These are phyloP conservation scores for Phytophthora pisi DNA, from an alignment of 352 stramenopile genomes.

Conservation along the genomic window DNA sequence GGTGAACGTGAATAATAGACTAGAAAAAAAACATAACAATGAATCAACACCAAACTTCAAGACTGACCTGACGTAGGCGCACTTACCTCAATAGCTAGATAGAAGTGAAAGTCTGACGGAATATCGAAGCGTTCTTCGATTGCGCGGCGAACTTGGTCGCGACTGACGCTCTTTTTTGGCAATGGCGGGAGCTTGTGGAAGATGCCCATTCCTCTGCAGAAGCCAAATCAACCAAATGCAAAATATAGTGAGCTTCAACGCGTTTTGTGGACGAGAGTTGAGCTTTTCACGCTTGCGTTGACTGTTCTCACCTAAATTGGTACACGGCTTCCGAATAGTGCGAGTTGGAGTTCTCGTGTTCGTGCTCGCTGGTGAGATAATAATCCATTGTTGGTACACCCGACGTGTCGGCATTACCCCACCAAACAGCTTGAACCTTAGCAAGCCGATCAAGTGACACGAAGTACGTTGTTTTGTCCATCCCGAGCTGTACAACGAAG, in stretches of 20 bases:
- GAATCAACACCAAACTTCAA: background rate
- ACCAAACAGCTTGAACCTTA: slow-evolving; percentile 75
- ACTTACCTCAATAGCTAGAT: slow-evolving; percentile 68
- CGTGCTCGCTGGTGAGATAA: slow-evolving; percentile 69
- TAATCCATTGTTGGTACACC: slow-evolving; percentile 75
- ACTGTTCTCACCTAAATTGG: slow-evolving; percentile 55
- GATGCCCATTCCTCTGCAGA: slow-evolving; percentile 65
- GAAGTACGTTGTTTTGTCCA: slow-evolving; percentile 84
- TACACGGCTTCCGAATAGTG: slow-evolving; percentile 73
- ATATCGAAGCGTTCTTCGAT: slow-evolving; percentile 70
- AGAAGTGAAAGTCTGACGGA: slow-evolving; percentile 58
- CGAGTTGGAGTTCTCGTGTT: slow-evolving; percentile 45
- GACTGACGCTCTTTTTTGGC: slow-evolving; percentile 43
- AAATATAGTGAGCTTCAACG: background rate
- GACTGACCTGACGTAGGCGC: background rate
- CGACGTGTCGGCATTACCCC: slow-evolving; percentile 75
- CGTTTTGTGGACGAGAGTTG: background rate
- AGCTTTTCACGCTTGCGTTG: background rate
- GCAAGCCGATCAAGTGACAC: slow-evolving; percentile 70
- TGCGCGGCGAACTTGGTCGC: slow-evolving; percentile 48
- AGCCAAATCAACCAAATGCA: background rate
- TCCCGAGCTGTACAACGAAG: slow-evolving; percentile 55
- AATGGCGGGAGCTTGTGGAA: slow-evolving; percentile 54
- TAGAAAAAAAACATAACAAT: slow-evolving; percentile 23
- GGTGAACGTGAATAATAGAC: slow-evolving; percentile 77